phyloP scores from a whole-genome alignment of 2,329 filamentous ascomycete genomes.

The Cordyceps militaris region DNA sequence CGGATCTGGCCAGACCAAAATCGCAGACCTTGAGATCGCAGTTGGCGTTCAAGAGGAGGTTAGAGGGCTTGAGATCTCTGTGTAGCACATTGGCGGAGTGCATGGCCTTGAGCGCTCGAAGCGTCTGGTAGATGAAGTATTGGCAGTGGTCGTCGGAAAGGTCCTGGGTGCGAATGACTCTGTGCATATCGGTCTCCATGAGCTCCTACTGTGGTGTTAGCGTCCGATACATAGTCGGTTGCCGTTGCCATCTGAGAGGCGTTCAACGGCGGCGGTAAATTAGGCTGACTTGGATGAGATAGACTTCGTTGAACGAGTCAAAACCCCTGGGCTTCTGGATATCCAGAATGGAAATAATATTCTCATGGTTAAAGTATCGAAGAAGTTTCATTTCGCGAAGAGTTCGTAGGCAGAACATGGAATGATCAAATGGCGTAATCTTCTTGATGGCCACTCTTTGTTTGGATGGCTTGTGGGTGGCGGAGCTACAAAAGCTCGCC shows the following conservation, averaged over 20 bases:
- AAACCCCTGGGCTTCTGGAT: constrained; percentile 97
- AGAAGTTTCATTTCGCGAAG: constrained; percentile 98
- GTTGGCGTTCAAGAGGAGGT: constrained; percentile 93
- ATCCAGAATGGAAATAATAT: constrained; percentile 98
- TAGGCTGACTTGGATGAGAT: constrained; percentile 80
- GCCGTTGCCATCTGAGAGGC: not conserved
- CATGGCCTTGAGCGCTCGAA: constrained; percentile 97
- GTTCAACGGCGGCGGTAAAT: not conserved
- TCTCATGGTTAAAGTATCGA: constrained; percentile 99
- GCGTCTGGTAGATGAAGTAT: constrained; percentile 99
- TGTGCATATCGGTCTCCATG: constrained; percentile 99
- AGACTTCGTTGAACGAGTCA: constrained; percentile 94
- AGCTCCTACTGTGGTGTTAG: constrained; percentile 57
- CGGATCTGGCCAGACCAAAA: constrained; percentile 91
- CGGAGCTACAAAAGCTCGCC: constrained; percentile 56
- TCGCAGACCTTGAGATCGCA: constrained; percentile 99
- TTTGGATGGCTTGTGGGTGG: constrained; percentile 93
- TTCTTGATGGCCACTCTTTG: constrained; percentile 99
- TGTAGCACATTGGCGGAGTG: constrained; percentile 98
- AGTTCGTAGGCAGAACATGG: constrained; percentile 95
- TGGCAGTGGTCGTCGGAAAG: constrained; percentile 99
- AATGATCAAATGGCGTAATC: constrained; percentile 98
- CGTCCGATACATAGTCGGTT: not conserved
- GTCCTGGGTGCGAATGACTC: constrained; percentile 96
- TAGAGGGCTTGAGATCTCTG: constrained; percentile 94